Evolutionary conservation across 1,284 basidiomycete genomes (phyloP), one percentile per base, ranked within the genome.

Genomic region (Sutorius eximius): DNA sequence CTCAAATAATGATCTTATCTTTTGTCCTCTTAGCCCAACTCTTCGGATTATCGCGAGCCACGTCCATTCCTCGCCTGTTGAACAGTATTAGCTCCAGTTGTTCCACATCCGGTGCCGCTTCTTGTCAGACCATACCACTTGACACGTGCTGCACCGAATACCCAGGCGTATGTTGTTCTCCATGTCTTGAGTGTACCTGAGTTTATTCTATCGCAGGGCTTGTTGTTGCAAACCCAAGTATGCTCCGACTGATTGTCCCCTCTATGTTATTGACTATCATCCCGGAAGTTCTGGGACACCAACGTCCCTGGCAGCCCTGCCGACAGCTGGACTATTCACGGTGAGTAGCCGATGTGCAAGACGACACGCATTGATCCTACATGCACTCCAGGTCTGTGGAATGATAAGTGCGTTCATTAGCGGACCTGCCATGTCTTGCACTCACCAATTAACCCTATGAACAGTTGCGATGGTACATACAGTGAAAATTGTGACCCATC

Each of bases 271-370:
- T 58, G 20, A 63, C 3, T 18, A 40, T 48, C 11, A 36, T 42
- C 9, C 22, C 29, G 36, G 42, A 65, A 85, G 82, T 83, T 85
- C 65, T 87, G 85, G 83, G 84, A 86, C 59, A 78, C 78, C 3
- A 59, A 81, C 52, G 85, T 89, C 0, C 71, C 81, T 1, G 84
- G 82, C 27, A 86, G 87, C 3, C 87, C 89, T 18, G 65, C 63
- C 10, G 63, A 86, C 64, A 86, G 82, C 61, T 91, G 89, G 87
- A 88, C 87, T 0, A 87, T 90, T 59, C 87, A 89, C 52, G 87
- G 87, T 83, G 57, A 45, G 78, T 59, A 16, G 12, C 55, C 20
- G 5, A 30, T 30, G 37, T 29, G 24, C 45, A 32, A 20, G 37
- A 24, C n/a, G 36, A 37, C 32, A 15, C 22, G 41, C 51, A 45